Evolutionary conservation across 768 basidiomycete species (phyloP).

Genomic region (Aureoboletus auriporus): DNA sequence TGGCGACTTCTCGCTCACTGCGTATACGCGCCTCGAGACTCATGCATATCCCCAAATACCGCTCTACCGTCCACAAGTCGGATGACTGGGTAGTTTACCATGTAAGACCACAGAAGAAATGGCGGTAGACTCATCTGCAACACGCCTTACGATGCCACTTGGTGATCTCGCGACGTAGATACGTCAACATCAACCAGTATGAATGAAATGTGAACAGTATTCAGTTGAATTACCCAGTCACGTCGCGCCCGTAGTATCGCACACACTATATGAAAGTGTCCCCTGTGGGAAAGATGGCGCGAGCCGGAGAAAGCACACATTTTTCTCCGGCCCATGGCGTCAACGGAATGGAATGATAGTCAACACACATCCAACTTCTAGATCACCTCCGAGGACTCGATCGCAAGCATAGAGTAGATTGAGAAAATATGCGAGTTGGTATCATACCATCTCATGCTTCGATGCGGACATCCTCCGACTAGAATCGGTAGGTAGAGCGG

Average conservation of each 20-base stretch:
- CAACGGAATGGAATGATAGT: constrained; percentile 57
- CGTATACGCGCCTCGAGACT: neutral
- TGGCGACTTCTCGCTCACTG: too few species aligned
- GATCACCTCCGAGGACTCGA: constrained; percentile 50
- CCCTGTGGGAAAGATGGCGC: constrained; percentile 28
- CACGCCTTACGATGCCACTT: constrained; percentile 2
- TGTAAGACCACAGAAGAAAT: constrained; percentile 12
- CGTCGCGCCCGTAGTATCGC: constrained; percentile 42
- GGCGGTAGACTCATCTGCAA: constrained; percentile 4
- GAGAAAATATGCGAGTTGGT: constrained; percentile 56
- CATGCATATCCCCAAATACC: neutral
- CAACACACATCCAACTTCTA: constrained; percentile 51
- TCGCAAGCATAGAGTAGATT: constrained; percentile 54
- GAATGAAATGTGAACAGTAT: constrained; percentile 43
- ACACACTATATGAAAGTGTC: constrained; percentile 41
- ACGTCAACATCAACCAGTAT: constrained; percentile 15
- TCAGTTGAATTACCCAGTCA: constrained; percentile 41
- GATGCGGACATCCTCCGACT: neutral
- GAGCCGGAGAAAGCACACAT: constrained; percentile 43
- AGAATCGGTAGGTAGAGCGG: constrained; percentile 20
- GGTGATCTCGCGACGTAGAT: constrained; percentile 11
- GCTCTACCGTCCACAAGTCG: neutral
- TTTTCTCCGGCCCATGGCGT: constrained; percentile 26
- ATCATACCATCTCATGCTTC: constrained; percentile 11
- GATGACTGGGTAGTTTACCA: neutral